A percentile compares a stretch with the other conserved stretches of the same genome.
These are phyloP conservation scores for Plasmodium inui DNA, from an alignment of 169 alveolate genomes.

Conservation along the genomic window DNA sequence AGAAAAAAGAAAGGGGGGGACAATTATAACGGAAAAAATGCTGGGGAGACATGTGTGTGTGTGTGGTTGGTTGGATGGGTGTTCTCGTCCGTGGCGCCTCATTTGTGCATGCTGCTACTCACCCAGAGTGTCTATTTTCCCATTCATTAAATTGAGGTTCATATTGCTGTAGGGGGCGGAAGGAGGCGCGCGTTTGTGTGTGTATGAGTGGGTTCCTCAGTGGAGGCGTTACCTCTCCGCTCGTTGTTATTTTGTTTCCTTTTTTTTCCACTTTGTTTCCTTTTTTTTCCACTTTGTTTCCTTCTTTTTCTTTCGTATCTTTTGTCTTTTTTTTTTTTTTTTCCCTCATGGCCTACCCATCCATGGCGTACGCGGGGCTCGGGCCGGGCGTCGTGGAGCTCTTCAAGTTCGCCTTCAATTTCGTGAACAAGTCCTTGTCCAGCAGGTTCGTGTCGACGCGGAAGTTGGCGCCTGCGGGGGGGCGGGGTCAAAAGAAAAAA, in stretches of 20 bases:
- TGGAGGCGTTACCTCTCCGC: not conserved
- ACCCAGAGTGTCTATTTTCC: constrained; percentile 68
- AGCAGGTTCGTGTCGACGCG: constrained; percentile 56
- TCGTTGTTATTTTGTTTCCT: not conserved
- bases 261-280: not conserved
- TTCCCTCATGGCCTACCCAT: constrained; percentile 8
- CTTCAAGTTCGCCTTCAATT: constrained; percentile 60
- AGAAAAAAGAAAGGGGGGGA: not conserved
- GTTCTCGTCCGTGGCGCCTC: not conserved
- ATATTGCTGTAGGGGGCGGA: constrained; percentile 20
- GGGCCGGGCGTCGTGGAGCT: constrained; percentile 7
- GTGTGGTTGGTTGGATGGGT: not conserved
- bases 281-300: not conserved
- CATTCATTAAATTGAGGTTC: constrained; percentile 55
- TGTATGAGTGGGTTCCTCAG: not conserved
- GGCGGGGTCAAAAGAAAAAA: not conserved
- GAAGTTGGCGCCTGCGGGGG: constrained; percentile 20
- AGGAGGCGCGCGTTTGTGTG: not conserved
- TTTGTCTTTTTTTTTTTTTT: not conserved
- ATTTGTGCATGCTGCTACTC: not conserved
- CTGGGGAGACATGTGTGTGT: not conserved
- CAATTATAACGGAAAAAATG: not conserved
- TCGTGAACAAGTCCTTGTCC: constrained; percentile 49
- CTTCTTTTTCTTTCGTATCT: not conserved
- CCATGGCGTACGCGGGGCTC: constrained; percentile 22